phyloP scores from a whole-genome alignment of 2,329 filamentous ascomycete species.

The Tolypocladium pustulatum region DNA sequence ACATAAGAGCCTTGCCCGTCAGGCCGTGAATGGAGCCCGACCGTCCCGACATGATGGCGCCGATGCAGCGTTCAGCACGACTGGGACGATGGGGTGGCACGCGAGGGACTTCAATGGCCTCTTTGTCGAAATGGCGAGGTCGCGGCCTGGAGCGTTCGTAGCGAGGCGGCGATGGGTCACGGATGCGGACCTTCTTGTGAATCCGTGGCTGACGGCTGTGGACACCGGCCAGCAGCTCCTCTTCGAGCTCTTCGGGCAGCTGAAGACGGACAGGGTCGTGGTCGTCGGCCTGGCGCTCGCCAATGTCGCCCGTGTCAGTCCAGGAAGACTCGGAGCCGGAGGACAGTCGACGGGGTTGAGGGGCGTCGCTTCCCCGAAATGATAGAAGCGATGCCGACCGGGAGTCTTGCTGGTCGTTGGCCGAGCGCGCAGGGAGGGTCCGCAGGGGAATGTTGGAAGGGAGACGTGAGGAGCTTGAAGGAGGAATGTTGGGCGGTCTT shows the following conservation, averaged over 20 bases:
- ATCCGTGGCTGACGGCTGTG: slow-evolving; percentile 32
- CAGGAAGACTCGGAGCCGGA: slow-evolving; percentile 63
- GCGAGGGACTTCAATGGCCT: slow-evolving; percentile 74
- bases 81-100: slow-evolving; percentile 53
- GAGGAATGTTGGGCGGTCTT: slow-evolving; percentile 75
- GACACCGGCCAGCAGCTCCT: slow-evolving; percentile 43
- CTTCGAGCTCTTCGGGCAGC: slow-evolving; percentile 56
- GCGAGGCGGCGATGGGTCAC: slow-evolving; percentile 32
- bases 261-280: slow-evolving; percentile 71
- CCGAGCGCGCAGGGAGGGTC: slow-evolving; percentile 44
- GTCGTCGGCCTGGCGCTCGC: slow-evolving; percentile 76
- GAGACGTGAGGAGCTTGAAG: slow-evolving; percentile 55
- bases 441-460: slow-evolving; percentile 82
- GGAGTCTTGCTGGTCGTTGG: slow-evolving; percentile 30
- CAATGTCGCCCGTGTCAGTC: slow-evolving; percentile 92
- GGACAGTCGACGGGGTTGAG: slow-evolving; percentile 35
- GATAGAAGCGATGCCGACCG: slow-evolving; percentile 24
- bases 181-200: slow-evolving; percentile 60
- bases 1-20: slow-evolving; percentile 92
- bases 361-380: slow-evolving; percentile 21
- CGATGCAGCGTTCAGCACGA: slow-evolving; percentile 59
- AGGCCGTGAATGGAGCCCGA: slow-evolving; percentile 75
- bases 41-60: slow-evolving; percentile 76
- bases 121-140: slow-evolving; percentile 46
- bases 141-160: slow-evolving; percentile 23